Conservation (phyloP, 768 basidiomycete species). For the Amanita muscaria region DNA sequence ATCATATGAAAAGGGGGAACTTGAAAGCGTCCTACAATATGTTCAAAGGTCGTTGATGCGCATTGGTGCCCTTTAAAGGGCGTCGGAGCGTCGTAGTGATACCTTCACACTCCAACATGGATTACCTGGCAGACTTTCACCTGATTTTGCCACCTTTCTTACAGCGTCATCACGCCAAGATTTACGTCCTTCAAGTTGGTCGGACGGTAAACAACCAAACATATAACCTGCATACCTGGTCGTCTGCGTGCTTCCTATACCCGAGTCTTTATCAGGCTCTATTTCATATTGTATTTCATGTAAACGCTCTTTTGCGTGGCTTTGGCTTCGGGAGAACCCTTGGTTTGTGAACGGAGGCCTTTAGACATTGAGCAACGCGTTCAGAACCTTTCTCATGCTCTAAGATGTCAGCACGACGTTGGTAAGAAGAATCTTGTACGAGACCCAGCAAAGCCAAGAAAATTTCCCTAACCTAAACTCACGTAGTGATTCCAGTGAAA, state of each 20-base stretch:
- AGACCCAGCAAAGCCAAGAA: conserved; percentile 1
- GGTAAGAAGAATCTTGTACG: neutral
- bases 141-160: neutral
- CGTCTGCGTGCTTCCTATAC: neutral
- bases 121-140: neutral
- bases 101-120: no score
- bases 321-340: conserved; percentile 37
- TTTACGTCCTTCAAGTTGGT: neutral
- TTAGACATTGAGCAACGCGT: conserved; percentile 38
- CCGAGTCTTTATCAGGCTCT: neutral
- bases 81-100: no score
- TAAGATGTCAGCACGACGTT: neutral
- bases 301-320: conserved; percentile 25
- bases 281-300: conserved; percentile 6
- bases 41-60: no score
- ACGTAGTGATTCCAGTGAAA: no score
- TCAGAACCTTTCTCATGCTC: conserved; percentile 17
- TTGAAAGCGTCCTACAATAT: no score
- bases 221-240: neutral
- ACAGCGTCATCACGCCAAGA: neutral
- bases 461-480: no score
- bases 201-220: neutral
- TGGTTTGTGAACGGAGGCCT: conserved; percentile 51
- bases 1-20: no score
- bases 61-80: no score